Evolutionary conservation across 2,329 filamentous ascomycete genomes (phyloP).

Genomic region (Fusarium tanahbumbuense): DNA sequence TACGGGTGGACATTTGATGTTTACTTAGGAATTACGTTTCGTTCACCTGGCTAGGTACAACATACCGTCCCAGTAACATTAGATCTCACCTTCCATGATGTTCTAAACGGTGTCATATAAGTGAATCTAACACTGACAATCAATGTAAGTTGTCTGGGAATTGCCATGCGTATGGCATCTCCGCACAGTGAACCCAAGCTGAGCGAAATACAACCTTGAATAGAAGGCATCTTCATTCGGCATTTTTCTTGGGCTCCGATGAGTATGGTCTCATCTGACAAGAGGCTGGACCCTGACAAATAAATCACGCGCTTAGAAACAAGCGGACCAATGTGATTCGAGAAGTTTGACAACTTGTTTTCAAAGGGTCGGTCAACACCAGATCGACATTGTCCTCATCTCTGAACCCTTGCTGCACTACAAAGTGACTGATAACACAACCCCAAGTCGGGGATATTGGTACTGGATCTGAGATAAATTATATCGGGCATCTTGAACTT

Average conservation of each 20-base stretch:
- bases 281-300: background rate
- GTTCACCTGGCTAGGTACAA: no score
- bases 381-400: constrained; percentile 34
- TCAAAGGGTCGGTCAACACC: constrained; percentile 26
- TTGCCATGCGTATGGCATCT: background rate
- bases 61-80: no score
- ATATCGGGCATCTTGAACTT: background rate
- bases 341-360: constrained; percentile 19
- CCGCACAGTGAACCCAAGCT: background rate
- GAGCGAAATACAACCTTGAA: background rate
- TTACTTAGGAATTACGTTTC: background rate
- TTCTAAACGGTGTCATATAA: accelerated
- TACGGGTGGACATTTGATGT: background rate
- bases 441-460: background rate
- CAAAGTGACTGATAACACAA: constrained; percentile 8
- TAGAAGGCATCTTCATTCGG: background rate
- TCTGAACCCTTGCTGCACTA: constrained; percentile 19
- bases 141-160: background rate
- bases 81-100: background rate
- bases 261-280: constrained; percentile 7
- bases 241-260: constrained; percentile 1
- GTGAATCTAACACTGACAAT: background rate
- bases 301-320: constrained; percentile 10
- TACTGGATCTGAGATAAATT: background rate
- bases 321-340: constrained; percentile 19